phyloP scores from a whole-genome alignment of 768 basidiomycete genomes.

The Tricholoma bakamatsutake region DNA sequence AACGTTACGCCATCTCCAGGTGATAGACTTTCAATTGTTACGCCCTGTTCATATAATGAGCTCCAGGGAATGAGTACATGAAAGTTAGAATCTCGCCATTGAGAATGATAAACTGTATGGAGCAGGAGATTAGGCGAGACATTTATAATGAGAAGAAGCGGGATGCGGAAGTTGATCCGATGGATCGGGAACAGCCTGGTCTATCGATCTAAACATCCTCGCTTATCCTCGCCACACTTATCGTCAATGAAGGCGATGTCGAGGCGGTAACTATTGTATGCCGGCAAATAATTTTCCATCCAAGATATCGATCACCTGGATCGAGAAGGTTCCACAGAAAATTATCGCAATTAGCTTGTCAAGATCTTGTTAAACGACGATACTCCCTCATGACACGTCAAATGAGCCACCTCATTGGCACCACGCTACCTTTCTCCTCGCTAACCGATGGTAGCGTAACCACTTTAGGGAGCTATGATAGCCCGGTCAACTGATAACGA shows the following conservation, averaged over 20 bases:
- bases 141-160: slow-evolving; percentile 47
- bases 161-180: slow-evolving; percentile 79
- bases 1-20: slow-evolving; percentile 58
- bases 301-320: slow-evolving; percentile 19
- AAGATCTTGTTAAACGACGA: not conserved
- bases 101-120: slow-evolving; percentile 20
- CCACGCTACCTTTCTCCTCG: not conserved
- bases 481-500: not conserved
- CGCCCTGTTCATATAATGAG: slow-evolving; percentile 44
- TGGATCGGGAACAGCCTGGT: slow-evolving; percentile 34
- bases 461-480: not conserved
- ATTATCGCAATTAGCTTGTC: not conserved
- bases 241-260: slow-evolving; percentile 7
- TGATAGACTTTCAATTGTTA: slow-evolving; percentile 52
- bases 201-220: not conserved
- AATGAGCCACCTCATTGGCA: not conserved
- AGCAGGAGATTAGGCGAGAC: slow-evolving; percentile 22
- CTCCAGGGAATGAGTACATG: slow-evolving; percentile 11
- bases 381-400: not conserved
- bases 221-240: not conserved
- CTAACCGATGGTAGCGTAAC: not conserved
- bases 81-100: slow-evolving; percentile 24
- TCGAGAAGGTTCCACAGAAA: not conserved
- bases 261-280: not conserved
- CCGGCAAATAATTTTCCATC: not conserved